These are phyloP conservation scores for Eucalyptus decipiens DNA, from an alignment of 345 rosid species.

Conservation along the genomic window DNA sequence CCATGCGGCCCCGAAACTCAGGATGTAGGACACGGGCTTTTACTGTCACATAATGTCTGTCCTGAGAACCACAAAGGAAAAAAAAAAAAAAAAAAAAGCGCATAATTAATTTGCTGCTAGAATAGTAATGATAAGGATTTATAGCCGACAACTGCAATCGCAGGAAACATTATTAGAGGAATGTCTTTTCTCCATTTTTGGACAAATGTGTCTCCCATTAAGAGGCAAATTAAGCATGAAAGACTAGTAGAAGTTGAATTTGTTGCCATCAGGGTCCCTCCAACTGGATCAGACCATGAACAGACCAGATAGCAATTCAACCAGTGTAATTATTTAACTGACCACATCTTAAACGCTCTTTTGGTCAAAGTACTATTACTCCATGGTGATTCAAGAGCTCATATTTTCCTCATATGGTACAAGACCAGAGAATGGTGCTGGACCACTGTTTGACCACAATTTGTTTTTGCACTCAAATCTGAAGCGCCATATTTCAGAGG, in stretches of 20 bases:
- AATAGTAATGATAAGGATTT: neutral
- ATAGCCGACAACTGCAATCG: neutral
- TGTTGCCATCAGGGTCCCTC: neutral
- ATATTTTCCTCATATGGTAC: neutral
- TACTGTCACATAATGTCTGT: constrained; percentile 70
- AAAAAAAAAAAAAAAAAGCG: neutral
- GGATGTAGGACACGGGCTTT: constrained; percentile 64
- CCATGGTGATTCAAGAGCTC: neutral
- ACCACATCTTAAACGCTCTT: neutral
- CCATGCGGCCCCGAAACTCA: constrained; percentile 99
- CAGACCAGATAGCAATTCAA: neutral
- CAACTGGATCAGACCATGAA: neutral
- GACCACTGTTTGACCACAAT: neutral
- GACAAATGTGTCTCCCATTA: neutral
- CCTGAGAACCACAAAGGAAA: constrained; percentile 29
- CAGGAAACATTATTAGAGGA: neutral
- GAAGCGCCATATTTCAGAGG: neutral
- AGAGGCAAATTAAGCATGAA: neutral
- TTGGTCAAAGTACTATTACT: neutral
- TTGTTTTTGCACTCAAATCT: neutral
- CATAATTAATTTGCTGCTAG: neutral
- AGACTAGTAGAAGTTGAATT: neutral
- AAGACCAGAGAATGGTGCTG: neutral
- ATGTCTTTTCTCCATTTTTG: neutral
- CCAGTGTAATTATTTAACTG: neutral